Evolutionary conservation across 2,329 filamentous ascomycete species (phyloP), one percentile per base, ranked within the genome.

Genomic region (Fusarium kyushuense): DNA sequence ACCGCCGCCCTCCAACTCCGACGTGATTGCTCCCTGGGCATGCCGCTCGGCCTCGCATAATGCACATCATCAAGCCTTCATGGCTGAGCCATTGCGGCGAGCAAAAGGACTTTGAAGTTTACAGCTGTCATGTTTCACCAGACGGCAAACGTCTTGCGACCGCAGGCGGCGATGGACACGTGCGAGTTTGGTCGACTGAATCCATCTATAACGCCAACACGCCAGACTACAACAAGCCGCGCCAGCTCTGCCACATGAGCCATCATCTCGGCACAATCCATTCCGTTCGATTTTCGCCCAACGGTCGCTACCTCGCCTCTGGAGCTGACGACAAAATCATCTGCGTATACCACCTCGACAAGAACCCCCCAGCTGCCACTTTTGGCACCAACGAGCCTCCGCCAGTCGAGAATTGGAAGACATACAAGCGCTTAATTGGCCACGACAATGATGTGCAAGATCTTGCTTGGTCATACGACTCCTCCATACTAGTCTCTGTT

Each of bases 371-470:
- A 74, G 86, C 91, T 53, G 87, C 92, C 12, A 91, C 92, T 12
- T 97, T 97, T 78, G 94, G 93, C 88, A 89, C 92, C 51, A 96
- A 94, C 78, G 96, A 98, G 77, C 89, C 93, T 30, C 93, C 95
- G 4, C 94, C 95, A 0, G 92, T 97, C 46, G 96, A 99, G 84
- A 98, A 97, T 74, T 99, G 96, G 96, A 94, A 97, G 80, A 97
- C 97, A 23, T 91, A 94, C 74, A 92, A 93, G 76, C 90, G 96
- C 67, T 84, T 99, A 53, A 96, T 97, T 61, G 96, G 96, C 17
- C 96, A 99, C 78, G 96, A 99, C 75, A 99, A 98, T 76, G 96
- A 99, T 81, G 94, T 99, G 7, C 96, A 99, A 80, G 96, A 99
- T 81, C 84, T 99, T 60, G 96, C 94, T 30, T 99, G 96, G 96